Conservation (phyloP, 73 alveolate species). For the Breviolum minutum region DNA sequence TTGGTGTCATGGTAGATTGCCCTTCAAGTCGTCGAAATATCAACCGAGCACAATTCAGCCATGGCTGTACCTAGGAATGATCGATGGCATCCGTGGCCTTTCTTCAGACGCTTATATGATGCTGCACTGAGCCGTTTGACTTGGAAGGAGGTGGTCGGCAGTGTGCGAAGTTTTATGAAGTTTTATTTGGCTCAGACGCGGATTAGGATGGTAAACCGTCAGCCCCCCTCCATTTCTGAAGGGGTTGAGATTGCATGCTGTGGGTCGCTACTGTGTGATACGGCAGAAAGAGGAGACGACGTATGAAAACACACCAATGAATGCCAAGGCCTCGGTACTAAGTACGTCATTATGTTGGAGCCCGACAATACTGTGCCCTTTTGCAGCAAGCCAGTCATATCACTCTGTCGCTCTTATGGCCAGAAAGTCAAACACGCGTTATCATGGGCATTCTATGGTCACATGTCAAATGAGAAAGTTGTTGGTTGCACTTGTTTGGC, state of each 20-base stretch:
- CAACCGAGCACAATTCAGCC: neutral
- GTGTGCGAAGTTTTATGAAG: no score
- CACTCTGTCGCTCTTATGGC: neutral
- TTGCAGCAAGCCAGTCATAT: neutral
- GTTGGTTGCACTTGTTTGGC: neutral
- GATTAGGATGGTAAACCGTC: no score
- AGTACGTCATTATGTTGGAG: constrained; percentile 80
- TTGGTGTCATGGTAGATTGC: neutral
- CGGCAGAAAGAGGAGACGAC: no score
- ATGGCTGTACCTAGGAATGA: constrained; percentile 22
- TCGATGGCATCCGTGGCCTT: constrained; percentile 95
- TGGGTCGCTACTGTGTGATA: no score
- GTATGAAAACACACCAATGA: no score
- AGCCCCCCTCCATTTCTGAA: no score
- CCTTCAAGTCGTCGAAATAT: neutral
- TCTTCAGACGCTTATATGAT: constrained; percentile 59
- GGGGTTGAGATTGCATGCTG: no score
- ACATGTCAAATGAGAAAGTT: neutral
- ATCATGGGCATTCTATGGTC: neutral
- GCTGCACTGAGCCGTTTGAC: constrained; percentile 50
- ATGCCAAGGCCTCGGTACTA: constrained; percentile 14
- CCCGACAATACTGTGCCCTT: constrained; percentile 74
- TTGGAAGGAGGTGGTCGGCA: no score
- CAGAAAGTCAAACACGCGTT: neutral
- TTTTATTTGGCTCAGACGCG: no score